Conservation (phyloP, 129 eudicot species). For the Logfia minima region DNA sequence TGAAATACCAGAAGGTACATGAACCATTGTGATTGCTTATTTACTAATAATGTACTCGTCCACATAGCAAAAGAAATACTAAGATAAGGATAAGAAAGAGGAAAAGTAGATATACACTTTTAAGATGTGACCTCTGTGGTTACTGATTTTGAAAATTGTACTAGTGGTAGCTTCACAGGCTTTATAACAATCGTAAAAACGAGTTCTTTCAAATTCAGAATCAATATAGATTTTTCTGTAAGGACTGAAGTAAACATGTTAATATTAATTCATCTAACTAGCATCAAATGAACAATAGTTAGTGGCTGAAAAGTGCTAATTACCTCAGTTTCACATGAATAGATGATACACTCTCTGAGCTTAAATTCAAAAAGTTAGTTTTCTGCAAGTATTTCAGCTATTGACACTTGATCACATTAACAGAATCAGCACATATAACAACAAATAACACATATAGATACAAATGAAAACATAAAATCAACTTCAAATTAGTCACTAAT, state of each 20-base stretch:
- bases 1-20: neutral
- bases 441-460: neutral
- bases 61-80: conserved; percentile 14
- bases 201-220: neutral
- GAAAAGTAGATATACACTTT: neutral
- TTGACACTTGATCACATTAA: too few species aligned
- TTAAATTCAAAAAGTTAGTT: too few species aligned
- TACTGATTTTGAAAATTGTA: neutral
- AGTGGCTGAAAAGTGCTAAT: neutral
- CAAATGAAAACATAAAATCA: neutral
- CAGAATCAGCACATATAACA: neutral
- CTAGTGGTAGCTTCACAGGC: conserved; percentile 6
- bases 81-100: conserved; percentile 3
- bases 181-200: conserved; percentile 11
- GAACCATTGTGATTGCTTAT: neutral
- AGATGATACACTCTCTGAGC: too few species aligned
- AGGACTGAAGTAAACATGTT: neutral
- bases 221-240: neutral
- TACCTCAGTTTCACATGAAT: neutral
- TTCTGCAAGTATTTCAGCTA: too few species aligned
- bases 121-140: conserved; percentile 1
- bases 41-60: conserved; percentile 11
- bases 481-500: conserved; percentile 28
- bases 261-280: neutral
- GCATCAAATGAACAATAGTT: conserved; percentile 3